Conservation (phyloP, 768 basidiomycete genomes). For the Boletus rufocinnamomeus region DNA sequence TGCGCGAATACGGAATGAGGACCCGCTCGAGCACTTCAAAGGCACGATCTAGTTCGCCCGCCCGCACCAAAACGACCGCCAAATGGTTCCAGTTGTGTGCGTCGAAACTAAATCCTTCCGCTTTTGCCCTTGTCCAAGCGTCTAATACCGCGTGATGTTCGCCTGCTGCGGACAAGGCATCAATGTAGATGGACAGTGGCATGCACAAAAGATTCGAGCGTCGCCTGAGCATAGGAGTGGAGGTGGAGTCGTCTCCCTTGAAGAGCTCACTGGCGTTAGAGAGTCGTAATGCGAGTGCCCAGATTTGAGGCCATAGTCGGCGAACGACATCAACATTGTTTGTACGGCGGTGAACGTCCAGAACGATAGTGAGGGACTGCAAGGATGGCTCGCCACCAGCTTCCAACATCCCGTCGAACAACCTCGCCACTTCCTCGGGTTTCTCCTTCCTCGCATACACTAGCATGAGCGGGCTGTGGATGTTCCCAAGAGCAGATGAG, state of each 20-base stretch:
- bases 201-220: conserved; percentile 64
- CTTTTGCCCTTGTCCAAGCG: conserved; percentile 66
- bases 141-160: conserved; percentile 59
- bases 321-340: conserved; percentile 55
- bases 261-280: conserved; percentile 39
- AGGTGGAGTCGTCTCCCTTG: conserved; percentile 18
- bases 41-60: conserved; percentile 79
- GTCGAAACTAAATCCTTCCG: conserved; percentile 74
- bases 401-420: conserved; percentile 55
- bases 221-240: conserved; percentile 23
- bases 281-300: conserved; percentile 53
- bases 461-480: conserved; percentile 64
- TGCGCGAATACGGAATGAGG: conserved; percentile 58
- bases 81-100: conserved; percentile 93
- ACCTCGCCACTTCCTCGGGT: conserved; percentile 54
- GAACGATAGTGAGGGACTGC: conserved; percentile 58
- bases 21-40: conserved; percentile 82
- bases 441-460: conserved; percentile 47
- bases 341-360: conserved; percentile 70
- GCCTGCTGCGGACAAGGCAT: conserved; percentile 66
- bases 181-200: conserved; percentile 82
- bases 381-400: conserved; percentile 61
- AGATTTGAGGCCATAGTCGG: conserved; percentile 69
- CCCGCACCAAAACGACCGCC: conserved; percentile 70
- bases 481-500: conserved; percentile 47